Percentiles rank a stretch among this genome's conserved stretches.
These are phyloP conservation scores for Halenospora varia DNA, from an alignment of 495 filamentous ascomycete species.

Conservation along the genomic window DNA sequence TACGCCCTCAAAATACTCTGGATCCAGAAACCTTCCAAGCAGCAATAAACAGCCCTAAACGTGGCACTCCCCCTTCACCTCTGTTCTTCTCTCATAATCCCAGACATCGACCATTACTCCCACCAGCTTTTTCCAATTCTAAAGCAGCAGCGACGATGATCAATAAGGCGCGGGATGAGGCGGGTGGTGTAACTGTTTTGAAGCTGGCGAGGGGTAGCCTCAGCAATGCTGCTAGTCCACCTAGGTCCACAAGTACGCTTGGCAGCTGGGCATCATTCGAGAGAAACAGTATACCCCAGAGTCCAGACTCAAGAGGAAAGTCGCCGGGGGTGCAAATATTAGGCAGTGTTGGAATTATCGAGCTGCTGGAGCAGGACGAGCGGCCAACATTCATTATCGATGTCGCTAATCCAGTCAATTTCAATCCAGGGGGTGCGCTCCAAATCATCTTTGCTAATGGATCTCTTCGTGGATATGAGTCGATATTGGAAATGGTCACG, in stretches of 20 bases:
- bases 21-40: conserved; percentile 9
- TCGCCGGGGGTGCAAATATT: conserved; percentile 40
- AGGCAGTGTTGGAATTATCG: conserved; percentile 53
- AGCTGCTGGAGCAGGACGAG: conserved; percentile 64
- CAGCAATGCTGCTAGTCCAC: conserved; percentile 38
- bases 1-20: conserved; percentile 16
- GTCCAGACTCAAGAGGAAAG: background rate
- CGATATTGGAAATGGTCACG: conserved; percentile 46
- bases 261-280: conserved; percentile 44
- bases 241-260: conserved; percentile 44
- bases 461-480: conserved; percentile 44
- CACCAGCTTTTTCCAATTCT: conserved; percentile 48
- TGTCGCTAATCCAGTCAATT: conserved; percentile 48
- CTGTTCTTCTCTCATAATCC: conserved; percentile 55
- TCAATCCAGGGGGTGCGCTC: conserved; percentile 41
- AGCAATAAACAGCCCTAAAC: background rate
- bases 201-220: conserved; percentile 58
- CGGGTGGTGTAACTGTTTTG: conserved; percentile 54
- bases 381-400: conserved; percentile 67
- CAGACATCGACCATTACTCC: conserved; percentile 41
- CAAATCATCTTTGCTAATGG: conserved; percentile 57
- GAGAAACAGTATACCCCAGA: conserved; percentile 13
- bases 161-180: conserved; percentile 47
- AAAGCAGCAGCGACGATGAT: conserved; percentile 57
- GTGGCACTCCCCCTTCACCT: conserved; percentile 39